Evolutionary conservation across 225 moss, liverwort and hornwort species (phyloP).

Genomic region (Ulota crispa): DNA sequence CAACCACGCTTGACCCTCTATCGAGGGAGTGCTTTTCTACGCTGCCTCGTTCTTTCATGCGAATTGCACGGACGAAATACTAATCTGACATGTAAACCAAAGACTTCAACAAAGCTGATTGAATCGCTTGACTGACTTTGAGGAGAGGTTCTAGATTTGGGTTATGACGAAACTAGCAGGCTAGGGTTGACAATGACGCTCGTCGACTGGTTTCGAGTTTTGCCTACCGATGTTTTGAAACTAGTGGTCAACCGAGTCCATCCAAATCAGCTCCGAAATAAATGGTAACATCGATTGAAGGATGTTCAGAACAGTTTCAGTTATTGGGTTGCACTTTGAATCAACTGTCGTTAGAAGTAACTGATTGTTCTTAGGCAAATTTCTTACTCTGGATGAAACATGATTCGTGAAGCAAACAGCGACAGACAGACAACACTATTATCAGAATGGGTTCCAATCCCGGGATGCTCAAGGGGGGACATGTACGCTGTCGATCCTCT

Average conservation of each 20-base stretch:
- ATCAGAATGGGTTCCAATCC: background rate
- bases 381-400: background rate
- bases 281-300: background rate
- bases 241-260: background rate
- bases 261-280: background rate
- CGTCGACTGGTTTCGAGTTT: background rate
- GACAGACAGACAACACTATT: background rate
- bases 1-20: background rate
- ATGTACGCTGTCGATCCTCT: background rate
- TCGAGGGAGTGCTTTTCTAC: background rate
- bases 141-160: background rate
- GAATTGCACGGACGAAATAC: background rate
- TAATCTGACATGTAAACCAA: background rate
- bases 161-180: background rate
- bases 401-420: background rate
- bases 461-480: background rate
- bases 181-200: background rate
- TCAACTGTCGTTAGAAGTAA: background rate
- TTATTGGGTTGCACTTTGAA: background rate
- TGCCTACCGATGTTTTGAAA: background rate
- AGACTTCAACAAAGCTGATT: conserved; percentile 22
- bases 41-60: background rate
- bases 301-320: background rate
- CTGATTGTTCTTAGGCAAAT: background rate
- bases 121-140: background rate